Evolutionary conservation across 2,329 filamentous ascomycete species (phyloP).

Genomic region (Byssochlamys sp.): DNA sequence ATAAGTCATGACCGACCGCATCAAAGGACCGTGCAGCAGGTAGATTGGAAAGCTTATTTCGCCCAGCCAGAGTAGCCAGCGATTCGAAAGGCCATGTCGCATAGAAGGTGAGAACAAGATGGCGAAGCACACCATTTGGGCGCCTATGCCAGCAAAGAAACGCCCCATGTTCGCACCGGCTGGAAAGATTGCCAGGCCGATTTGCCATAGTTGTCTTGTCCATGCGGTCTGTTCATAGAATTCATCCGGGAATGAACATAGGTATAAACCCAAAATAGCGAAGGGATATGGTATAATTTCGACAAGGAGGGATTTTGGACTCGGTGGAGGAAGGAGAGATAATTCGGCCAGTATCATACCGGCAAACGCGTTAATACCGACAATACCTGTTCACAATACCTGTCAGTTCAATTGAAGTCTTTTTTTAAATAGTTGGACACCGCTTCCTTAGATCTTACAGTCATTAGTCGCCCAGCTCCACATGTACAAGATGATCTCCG

Average conservation of each 20-base stretch:
- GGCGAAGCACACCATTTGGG: constrained; percentile 41
- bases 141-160: constrained; percentile 42
- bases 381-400: constrained; percentile 26
- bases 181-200: constrained; percentile 14
- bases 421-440: not conserved
- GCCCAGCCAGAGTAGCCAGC: constrained; percentile 52
- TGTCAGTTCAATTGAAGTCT: constrained; percentile 2
- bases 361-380: constrained; percentile 52
- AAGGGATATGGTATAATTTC: constrained; percentile 41
- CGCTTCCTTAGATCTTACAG: constrained; percentile 11
- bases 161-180: constrained; percentile 41
- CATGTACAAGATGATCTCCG: constrained; percentile 39
- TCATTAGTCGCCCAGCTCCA: constrained; percentile 33
- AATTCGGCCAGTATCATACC: constrained; percentile 55
- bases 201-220: constrained; percentile 31
- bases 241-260: constrained; percentile 53
- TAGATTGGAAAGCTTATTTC: constrained; percentile 58
- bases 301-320: constrained; percentile 36
- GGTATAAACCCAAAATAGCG: constrained; percentile 44
- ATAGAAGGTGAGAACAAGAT: constrained; percentile 45
- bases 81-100: constrained; percentile 46
- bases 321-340: constrained; percentile 40
- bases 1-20: constrained; percentile 52
- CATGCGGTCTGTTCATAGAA: constrained; percentile 46
- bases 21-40: constrained; percentile 52